These are phyloP conservation scores for Exophiala spinifera DNA, from an alignment of 2,329 filamentous ascomycete species.

Conservation along the genomic window DNA sequence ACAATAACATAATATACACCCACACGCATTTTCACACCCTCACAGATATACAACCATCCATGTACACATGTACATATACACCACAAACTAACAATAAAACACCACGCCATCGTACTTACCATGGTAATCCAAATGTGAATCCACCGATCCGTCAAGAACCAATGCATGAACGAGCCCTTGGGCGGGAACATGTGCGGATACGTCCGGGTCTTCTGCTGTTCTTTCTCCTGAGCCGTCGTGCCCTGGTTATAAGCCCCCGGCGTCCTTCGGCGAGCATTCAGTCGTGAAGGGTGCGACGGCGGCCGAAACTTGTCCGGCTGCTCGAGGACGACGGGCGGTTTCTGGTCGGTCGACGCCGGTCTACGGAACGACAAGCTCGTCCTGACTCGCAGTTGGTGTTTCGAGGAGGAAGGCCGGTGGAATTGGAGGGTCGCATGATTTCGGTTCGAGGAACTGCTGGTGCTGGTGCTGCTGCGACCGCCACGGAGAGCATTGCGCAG, in stretches of 20 bases:
- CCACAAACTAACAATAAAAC: too few species aligned
- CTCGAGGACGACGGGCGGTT: slow-evolving; percentile 64
- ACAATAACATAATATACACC: too few species aligned
- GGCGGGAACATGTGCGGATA: slow-evolving; percentile 91
- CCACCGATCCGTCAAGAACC: slow-evolving; percentile 72
- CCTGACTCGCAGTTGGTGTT: too few species aligned
- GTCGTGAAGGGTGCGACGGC: slow-evolving; percentile 77
- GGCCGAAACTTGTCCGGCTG: slow-evolving; percentile 89
- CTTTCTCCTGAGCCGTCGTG: slow-evolving; percentile 58
- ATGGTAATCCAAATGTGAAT: slow-evolving; percentile 83
- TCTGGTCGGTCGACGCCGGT: slow-evolving; percentile 4
- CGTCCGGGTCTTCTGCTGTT: slow-evolving; percentile 63
- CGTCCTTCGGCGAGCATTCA: slow-evolving; percentile 60
- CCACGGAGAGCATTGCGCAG: slow-evolving; percentile 7
- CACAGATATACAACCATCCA: too few species aligned
- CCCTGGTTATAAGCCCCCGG: slow-evolving; percentile 46
- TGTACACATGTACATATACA: too few species aligned
- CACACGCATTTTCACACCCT: too few species aligned
- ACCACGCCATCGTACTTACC: too few species aligned
- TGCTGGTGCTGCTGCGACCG: not conserved
- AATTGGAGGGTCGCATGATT: not conserved
- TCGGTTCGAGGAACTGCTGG: not conserved
- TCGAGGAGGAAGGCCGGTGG: slow-evolving; percentile 16
- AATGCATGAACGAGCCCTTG: slow-evolving; percentile 75
- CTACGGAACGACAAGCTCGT: too few species aligned